Conservation (phyloP, 2,329 filamentous ascomycete species). For the Aspergillus terreus region DNA sequence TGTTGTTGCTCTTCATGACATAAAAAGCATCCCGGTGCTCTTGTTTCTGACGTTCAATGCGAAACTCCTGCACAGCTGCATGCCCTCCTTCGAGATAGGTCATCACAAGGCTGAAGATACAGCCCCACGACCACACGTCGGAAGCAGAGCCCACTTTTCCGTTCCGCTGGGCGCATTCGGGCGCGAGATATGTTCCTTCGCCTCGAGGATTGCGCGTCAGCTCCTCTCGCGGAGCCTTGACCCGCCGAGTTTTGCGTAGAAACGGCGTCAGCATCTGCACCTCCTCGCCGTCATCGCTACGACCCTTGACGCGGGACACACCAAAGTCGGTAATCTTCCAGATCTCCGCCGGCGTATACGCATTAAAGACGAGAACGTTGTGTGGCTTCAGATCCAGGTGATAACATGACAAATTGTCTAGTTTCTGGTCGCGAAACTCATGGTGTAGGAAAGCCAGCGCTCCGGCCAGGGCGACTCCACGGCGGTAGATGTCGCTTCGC, state of each 20-base stretch:
- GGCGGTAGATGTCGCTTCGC: conserved; percentile 24
- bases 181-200: conserved; percentile 38
- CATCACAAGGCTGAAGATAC: conserved; percentile 38
- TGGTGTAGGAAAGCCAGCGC: conserved; percentile 38
- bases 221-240: conserved; percentile 8
- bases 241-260: background rate
- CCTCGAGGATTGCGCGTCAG: conserved; percentile 1
- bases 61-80: conserved; percentile 20
- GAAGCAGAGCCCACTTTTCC: conserved; percentile 32
- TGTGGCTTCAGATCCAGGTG: conserved; percentile 42
- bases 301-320: conserved; percentile 35
- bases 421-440: conserved; percentile 19
- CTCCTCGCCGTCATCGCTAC: conserved; percentile 16
- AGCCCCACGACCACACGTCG: conserved; percentile 43
- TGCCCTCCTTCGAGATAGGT: conserved; percentile 34
- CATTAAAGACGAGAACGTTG: conserved; percentile 31
- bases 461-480: conserved; percentile 30
- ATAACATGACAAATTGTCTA: conserved; percentile 34
- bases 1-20: conserved; percentile 2
- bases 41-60: conserved; percentile 17
- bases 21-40: conserved; percentile 19
- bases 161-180: conserved; percentile 24
- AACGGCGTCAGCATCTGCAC: background rate
- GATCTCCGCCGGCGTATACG: conserved; percentile 6
- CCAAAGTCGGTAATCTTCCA: conserved; percentile 46